Percentiles rank a stretch among this genome's conserved stretches.
Conservation (phyloP, 805 yeast species). For the Candida nanaspora region DNA sequence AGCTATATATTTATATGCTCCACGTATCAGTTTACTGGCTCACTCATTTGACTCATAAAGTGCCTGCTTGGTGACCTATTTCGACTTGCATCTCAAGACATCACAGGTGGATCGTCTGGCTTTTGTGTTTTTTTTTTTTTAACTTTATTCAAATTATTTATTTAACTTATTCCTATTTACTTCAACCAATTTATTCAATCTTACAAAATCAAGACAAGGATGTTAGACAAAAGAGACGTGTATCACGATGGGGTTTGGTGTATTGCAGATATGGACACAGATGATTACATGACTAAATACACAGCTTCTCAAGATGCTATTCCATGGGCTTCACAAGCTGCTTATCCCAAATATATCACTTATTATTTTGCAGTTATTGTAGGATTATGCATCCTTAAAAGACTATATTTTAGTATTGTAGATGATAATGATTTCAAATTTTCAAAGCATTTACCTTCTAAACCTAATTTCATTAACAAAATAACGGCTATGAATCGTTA, state of each 20-base stretch:
- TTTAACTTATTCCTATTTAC: too few species aligned
- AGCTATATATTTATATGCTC: too few species aligned
- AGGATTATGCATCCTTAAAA: slow-evolving; percentile 27
- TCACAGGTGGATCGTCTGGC: too few species aligned
- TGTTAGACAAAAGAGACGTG: slow-evolving; percentile 9
- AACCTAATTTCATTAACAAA: slow-evolving; percentile 9
- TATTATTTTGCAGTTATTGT: slow-evolving; percentile 34
- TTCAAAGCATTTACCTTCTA: background rate
- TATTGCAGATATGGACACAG: slow-evolving; percentile 23
- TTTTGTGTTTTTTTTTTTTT: too few species aligned
- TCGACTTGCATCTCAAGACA: too few species aligned
- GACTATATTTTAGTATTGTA: slow-evolving; percentile 10
- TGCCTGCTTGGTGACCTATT: too few species aligned
- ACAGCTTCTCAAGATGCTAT: slow-evolving; percentile 25
- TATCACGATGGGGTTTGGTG: slow-evolving; percentile 31
- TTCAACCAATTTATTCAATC: too few species aligned
- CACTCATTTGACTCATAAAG: too few species aligned
- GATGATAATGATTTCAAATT: slow-evolving; percentile 8
- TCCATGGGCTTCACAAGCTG: slow-evolving; percentile 21
- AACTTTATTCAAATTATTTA: too few species aligned
- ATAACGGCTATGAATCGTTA: slow-evolving; percentile 23
- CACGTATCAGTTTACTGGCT: too few species aligned
- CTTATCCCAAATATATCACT: slow-evolving; percentile 31
- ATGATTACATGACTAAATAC: slow-evolving; percentile 14
- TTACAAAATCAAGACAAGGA: too few species aligned